phyloP scores from a whole-genome alignment of 495 filamentous ascomycete genomes.

The Gamarada debralockiae region DNA sequence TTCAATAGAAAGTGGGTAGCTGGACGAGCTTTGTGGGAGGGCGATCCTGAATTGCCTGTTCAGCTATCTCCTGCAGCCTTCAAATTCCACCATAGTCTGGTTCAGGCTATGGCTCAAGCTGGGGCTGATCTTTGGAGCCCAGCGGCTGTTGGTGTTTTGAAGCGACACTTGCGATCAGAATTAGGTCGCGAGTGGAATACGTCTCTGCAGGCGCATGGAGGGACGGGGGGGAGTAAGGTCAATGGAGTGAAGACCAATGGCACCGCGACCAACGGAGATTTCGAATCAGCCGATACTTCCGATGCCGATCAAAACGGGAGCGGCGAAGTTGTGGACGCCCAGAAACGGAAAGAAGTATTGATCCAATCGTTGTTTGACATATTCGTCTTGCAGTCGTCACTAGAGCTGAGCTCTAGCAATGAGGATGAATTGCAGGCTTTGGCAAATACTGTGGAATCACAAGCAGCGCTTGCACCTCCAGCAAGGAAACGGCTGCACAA shows the following conservation, averaged over 20 bases:
- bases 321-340: constrained; percentile 6
- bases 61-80: constrained; percentile 79
- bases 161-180: constrained; percentile 44
- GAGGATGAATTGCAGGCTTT: constrained; percentile 40
- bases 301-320: constrained; percentile 12
- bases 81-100: constrained; percentile 63
- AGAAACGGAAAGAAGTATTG: constrained; percentile 30
- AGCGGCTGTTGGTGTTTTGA: constrained; percentile 59
- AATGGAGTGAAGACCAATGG: constrained; percentile 38
- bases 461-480: constrained; percentile 38
- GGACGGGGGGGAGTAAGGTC: constrained; percentile 9
- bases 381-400: constrained; percentile 49
- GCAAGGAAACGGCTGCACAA: constrained; percentile 48
- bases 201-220: constrained; percentile 27
- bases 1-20: constrained; percentile 36
- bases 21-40: constrained; percentile 71
- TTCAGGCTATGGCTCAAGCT: constrained; percentile 58
- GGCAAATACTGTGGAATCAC: constrained; percentile 40
- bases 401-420: constrained; percentile 23
- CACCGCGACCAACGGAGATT: background rate
- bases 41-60: constrained; percentile 67
- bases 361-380: constrained; percentile 80
- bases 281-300: constrained; percentile 7
- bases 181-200: constrained; percentile 39
- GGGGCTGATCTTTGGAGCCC: constrained; percentile 85